phyloP scores from a whole-genome alignment of 1,139 yeast genomes.

The Debaryomyces coudertii region DNA sequence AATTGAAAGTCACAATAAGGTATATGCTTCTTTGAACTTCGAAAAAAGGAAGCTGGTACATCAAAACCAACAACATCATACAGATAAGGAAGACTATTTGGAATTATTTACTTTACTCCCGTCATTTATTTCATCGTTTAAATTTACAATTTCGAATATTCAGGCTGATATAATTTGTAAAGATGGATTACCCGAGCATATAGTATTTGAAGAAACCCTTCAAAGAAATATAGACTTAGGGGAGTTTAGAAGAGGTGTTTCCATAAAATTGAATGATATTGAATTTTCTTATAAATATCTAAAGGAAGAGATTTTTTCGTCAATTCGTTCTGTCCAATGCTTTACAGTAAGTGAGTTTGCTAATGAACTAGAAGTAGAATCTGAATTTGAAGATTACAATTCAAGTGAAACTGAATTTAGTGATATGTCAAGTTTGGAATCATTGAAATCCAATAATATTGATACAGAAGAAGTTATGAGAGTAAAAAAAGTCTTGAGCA shows the following conservation, averaged over 20 bases:
- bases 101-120: conserved; percentile 41
- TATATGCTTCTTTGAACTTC: conserved; percentile 19
- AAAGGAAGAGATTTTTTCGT: conserved; percentile 25
- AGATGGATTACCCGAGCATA: conserved; percentile 44
- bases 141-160: conserved; percentile 29
- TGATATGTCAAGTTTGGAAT: conserved; percentile 41
- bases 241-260: conserved; percentile 45
- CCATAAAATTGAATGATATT: conserved; percentile 29
- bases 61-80: background rate
- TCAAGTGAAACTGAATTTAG: conserved; percentile 32
- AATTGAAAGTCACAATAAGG: conserved; percentile 29
- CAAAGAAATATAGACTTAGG: conserved; percentile 37
- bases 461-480: conserved; percentile 24
- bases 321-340: conserved; percentile 30
- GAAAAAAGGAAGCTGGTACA: background rate
- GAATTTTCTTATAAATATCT: conserved; percentile 26
- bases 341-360: conserved; percentile 45
- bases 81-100: conserved; percentile 15
- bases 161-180: conserved; percentile 45
- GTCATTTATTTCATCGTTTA: conserved; percentile 28
- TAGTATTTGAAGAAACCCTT: conserved; percentile 27
- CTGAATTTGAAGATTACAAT: conserved; percentile 33
- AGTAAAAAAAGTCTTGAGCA: conserved; percentile 38
- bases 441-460: conserved; percentile 25
- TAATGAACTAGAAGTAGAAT: conserved; percentile 40